These are phyloP conservation scores for Cystofilobasidium capitatum DNA, from an alignment of 768 basidiomycete genomes.

Conservation along the genomic window DNA sequence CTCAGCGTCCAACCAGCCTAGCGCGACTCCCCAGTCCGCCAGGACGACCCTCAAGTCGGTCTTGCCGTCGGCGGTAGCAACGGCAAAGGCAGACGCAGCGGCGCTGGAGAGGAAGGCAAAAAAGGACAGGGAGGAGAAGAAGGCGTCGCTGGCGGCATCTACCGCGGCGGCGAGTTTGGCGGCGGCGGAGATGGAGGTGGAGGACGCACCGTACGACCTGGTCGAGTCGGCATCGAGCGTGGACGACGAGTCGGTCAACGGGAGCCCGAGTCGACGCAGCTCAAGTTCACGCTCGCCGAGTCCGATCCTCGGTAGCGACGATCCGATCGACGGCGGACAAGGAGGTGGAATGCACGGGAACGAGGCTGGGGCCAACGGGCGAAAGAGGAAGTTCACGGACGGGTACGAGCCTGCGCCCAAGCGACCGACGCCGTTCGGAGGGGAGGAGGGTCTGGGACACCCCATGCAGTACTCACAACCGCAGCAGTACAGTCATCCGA, in stretches of 20 bases:
- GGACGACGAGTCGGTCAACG: slow-evolving; percentile 79
- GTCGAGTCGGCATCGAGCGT: slow-evolving; percentile 27
- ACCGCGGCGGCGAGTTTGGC: not conserved
- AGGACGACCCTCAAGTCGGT: slow-evolving; percentile 1
- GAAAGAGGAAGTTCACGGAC: slow-evolving; percentile 24
- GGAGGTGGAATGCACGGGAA: slow-evolving; percentile 43
- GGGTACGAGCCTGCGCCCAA: slow-evolving; percentile 21
- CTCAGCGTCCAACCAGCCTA: not conserved
- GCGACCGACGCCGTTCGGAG: slow-evolving; percentile 10
- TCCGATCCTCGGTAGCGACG: slow-evolving; percentile 55
- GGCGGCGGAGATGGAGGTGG: not conserved
- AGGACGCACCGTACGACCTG: slow-evolving; percentile 14
- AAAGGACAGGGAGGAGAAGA: slow-evolving; percentile 18
- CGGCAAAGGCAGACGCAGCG: slow-evolving; percentile 16
- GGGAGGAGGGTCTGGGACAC: not conserved
- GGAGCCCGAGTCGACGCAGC: slow-evolving; percentile 73
- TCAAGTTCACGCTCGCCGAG: slow-evolving; percentile 91
- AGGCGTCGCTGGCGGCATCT: slow-evolving; percentile 17
- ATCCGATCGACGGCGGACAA: slow-evolving; percentile 44
- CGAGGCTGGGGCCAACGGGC: slow-evolving; percentile 28
- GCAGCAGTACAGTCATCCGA: not conserved
- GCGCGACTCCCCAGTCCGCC: not conserved
- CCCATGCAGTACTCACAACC: slow-evolving; percentile 16
- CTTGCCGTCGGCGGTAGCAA: not conserved
- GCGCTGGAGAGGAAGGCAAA: slow-evolving; percentile 20